Evolutionary conservation across 2,329 filamentous ascomycete genomes (phyloP).

Genomic region (Botrytis fragariae): DNA sequence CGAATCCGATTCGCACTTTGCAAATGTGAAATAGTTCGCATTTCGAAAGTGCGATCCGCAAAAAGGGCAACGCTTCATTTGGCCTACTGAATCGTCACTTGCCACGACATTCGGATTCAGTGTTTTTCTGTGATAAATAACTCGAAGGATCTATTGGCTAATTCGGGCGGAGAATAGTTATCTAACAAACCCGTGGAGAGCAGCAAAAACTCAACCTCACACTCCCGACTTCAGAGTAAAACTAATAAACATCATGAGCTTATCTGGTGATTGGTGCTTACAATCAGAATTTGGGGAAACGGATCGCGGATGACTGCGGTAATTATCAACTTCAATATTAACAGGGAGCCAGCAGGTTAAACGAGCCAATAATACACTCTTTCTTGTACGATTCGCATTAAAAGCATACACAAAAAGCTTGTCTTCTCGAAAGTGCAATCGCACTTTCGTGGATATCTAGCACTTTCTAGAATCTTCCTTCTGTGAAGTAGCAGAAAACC

Average conservation of each 20-base stretch:
- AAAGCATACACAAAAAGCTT: background rate
- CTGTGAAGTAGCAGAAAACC: background rate
- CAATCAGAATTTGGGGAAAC: background rate
- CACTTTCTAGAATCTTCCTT: conserved; percentile 1
- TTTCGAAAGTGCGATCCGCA: conserved; percentile 11
- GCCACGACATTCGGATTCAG: background rate
- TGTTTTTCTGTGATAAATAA: background rate
- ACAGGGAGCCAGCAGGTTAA: background rate
- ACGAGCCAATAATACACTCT: background rate
- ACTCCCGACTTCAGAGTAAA: background rate
- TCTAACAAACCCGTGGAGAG: background rate
- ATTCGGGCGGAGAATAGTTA: background rate
- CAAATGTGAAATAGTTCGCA: conserved; percentile 17
- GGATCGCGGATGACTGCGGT: background rate
- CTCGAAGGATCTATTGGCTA: background rate
- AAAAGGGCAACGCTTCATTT: conserved; percentile 1
- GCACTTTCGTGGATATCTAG: conserved; percentile 1
- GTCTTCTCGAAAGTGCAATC: conserved; percentile 12
- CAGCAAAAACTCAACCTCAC: background rate
- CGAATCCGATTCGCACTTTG: background rate
- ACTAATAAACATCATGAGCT: background rate
- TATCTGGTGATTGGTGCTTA: background rate
- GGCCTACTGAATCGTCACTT: conserved; percentile 15
- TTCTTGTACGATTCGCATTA: background rate
- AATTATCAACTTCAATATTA: background rate